Base-by-base conservation (phyloP, 805 yeast genomes). In the Yarrowia hollandica region DNA sequence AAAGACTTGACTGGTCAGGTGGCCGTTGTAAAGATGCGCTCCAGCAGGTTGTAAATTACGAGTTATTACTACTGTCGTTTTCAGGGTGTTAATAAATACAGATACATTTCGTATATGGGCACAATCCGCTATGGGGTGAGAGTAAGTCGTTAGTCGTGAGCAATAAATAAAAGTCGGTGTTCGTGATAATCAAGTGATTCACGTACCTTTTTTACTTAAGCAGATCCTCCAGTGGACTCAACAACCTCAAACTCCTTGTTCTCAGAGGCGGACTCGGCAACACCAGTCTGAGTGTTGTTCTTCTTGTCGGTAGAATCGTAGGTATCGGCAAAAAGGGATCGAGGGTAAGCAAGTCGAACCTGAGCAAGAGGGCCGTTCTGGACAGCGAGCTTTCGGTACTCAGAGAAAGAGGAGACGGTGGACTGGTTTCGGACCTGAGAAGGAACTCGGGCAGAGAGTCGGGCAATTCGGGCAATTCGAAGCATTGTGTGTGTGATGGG, bases 271-370 rank as follows among this genome's bases (percentile, higher is more conserved):
- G 55, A 48, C 55, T 48, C 55, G 55, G 55, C 55, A 14, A 28
- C 52, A 30, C 52, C 52, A 25, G 31, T 28, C 55, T 48, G 55
- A 33, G 55, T n/a, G 39, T 48, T 48, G 39, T 31, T 48, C n/a
- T 46, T 16, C 16, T 48, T 14, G 30, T 23, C 37, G n/a, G 33
- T 12, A 5, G n/a, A 28, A 8, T 48, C 55, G 55, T 48, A 48
- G 55, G 55, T 48, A 30, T 58, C 44, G 16, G 60, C 58, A 16
- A 34, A 48, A 16, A 58, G 59, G n/a, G 60, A 58, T 31, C 60
- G 57, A 25, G 60, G 60, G 46, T 58, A 37, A 23, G 60, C 60
- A 14, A 35, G 60, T 35, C 60, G 59, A 6, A 58, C 59, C 39
- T 50, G 59, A 9, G 60, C 60, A 4, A 58, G 38, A 12, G 44